Evolutionary conservation across 176 grass and related monocot genomes (phyloP).

Genomic region (Musa acuminata): DNA sequence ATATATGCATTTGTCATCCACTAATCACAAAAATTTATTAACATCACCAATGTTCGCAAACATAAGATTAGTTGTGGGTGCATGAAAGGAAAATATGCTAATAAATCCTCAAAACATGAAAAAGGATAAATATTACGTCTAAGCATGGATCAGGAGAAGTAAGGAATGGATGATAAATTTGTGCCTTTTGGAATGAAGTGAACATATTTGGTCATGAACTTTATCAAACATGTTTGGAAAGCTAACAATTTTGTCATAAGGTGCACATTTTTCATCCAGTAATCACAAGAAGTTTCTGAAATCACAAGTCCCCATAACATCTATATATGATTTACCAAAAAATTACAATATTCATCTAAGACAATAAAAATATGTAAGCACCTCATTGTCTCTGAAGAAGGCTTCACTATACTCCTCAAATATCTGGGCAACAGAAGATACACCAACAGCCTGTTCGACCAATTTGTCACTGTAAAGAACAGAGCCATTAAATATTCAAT

Average conservation of each 20-base stretch:
- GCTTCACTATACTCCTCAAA: slow-evolving; percentile 90
- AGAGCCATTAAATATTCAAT: slow-evolving; percentile 17
- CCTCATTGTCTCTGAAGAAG: slow-evolving; percentile 96
- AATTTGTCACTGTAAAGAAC: slow-evolving; percentile 78
- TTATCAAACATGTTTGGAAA: neutral
- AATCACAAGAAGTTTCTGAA: neutral
- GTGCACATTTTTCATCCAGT: too few relatives aligned
- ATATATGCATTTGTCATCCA: too few relatives aligned
- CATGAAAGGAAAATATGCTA: too few relatives aligned
- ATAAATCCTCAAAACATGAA: too few relatives aligned
- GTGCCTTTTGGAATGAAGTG: neutral
- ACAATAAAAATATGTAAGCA: slow-evolving; percentile 10
- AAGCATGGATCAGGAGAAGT: too few relatives aligned
- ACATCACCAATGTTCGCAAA: too few relatives aligned
- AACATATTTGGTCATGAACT: neutral
- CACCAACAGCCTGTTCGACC: slow-evolving; percentile 82
- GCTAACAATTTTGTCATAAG: too few relatives aligned
- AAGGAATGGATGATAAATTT: neutral
- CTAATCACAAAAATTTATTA: too few relatives aligned
- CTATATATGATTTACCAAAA: neutral
- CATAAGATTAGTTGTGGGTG: too few relatives aligned
- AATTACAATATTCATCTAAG: neutral
- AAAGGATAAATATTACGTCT: too few relatives aligned
- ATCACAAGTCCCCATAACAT: neutral
- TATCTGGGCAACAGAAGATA: slow-evolving; percentile 91